These are phyloP conservation scores for Pythium oligandrum DNA, from an alignment of 352 stramenopile genomes.

Conservation along the genomic window DNA sequence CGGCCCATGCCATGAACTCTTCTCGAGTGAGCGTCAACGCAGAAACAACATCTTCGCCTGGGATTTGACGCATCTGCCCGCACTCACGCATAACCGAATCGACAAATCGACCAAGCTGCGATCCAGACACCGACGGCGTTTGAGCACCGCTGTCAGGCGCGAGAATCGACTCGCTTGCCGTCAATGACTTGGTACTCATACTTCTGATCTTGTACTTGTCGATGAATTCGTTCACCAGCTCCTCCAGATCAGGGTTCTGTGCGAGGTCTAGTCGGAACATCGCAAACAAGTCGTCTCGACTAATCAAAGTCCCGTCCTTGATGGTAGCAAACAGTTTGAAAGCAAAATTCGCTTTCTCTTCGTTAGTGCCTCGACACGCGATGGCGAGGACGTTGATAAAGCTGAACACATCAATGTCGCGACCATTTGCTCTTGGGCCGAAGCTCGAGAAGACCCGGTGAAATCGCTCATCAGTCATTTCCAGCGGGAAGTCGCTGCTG, in stretches of 20 bases:
- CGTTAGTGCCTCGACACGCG: slow-evolving; percentile 56
- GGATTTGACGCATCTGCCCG: slow-evolving; percentile 23
- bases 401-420: slow-evolving; percentile 83
- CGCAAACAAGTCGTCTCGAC: slow-evolving; percentile 71
- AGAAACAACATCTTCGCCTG: slow-evolving; percentile 20
- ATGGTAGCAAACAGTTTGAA: slow-evolving; percentile 76
- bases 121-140: slow-evolving; percentile 71
- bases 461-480: slow-evolving; percentile 83
- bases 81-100: slow-evolving; percentile 66
- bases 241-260: slow-evolving; percentile 68
- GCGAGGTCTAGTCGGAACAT: slow-evolving; percentile 82
- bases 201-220: slow-evolving; percentile 42
- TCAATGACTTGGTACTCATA: slow-evolving; percentile 24
- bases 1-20: slow-evolving; percentile 64
- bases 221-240: slow-evolving; percentile 56
- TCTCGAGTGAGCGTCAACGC: slow-evolving; percentile 48
- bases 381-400: slow-evolving; percentile 81
- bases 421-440: slow-evolving; percentile 67
- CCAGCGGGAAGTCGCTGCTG: slow-evolving; percentile 72
- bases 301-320: slow-evolving; percentile 49
- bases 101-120: slow-evolving; percentile 75
- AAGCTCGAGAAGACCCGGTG: slow-evolving; percentile 74
- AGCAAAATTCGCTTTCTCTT: slow-evolving; percentile 76
- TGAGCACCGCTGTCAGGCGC: slow-evolving; percentile 37
- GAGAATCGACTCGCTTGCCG: slow-evolving; percentile 2